These are phyloP conservation scores for Nepenthes alata DNA, from an alignment of 179 eudicot species.

Conservation along the genomic window DNA sequence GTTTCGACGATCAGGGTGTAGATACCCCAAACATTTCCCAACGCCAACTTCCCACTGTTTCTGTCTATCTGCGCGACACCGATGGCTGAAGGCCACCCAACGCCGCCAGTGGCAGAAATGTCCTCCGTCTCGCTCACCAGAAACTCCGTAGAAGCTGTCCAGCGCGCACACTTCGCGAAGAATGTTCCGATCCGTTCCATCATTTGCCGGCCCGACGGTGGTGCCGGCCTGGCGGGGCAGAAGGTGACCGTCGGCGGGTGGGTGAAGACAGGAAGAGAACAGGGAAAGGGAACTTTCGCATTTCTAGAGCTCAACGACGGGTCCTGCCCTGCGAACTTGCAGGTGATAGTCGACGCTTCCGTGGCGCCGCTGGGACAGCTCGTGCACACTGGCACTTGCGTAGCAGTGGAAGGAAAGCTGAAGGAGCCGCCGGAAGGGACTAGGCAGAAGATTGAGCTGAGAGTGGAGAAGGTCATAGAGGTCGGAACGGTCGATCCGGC, in stretches of 20 bases:
- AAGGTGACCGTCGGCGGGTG: constrained; percentile 63
- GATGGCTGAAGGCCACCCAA: constrained; percentile 9
- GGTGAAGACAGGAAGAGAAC: constrained; percentile 86
- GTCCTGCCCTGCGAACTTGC: constrained; percentile 60
- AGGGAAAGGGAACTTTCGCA: constrained; percentile 64
- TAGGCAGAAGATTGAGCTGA: constrained; percentile 60
- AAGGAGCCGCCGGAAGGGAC: constrained; percentile 69
- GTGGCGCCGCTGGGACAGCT: constrained; percentile 32
- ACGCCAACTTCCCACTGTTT: too few relatives aligned
- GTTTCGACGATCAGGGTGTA: too few relatives aligned
- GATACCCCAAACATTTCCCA: too few relatives aligned
- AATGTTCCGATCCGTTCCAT: constrained; percentile 50
- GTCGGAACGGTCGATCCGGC: constrained; percentile 62
- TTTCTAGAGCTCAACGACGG: constrained; percentile 84
- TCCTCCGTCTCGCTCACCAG: neutral
- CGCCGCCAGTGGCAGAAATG: constrained; percentile 7
- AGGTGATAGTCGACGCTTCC: constrained; percentile 47
- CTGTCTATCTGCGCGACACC: neutral
- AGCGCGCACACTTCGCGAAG: constrained; percentile 42
- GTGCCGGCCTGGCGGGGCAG: constrained; percentile 54
- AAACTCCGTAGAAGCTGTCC: constrained; percentile 2
- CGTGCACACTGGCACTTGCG: constrained; percentile 57
- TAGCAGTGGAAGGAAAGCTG: constrained; percentile 52
- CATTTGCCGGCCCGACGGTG: constrained; percentile 50
- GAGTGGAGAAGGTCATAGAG: constrained; percentile 42